Evolutionary conservation across 495 filamentous ascomycete species (phyloP).

Genomic region (Lasiosphaeria miniovina): DNA sequence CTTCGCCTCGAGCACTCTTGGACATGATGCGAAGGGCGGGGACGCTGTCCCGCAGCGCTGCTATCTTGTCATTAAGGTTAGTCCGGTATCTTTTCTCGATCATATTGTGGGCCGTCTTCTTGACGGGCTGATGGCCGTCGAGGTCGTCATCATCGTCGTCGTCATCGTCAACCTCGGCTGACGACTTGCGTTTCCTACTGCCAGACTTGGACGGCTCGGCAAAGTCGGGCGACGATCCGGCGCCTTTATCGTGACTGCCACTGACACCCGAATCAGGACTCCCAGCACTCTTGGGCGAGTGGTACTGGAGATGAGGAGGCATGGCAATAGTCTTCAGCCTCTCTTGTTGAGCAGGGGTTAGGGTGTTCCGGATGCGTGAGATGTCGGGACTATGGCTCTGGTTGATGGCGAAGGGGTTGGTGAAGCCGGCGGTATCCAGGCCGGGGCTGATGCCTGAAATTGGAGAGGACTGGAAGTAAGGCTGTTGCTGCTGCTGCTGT

Average conservation of each 20-base stretch:
- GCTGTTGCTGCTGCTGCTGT: slow-evolving; percentile 1
- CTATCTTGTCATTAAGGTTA: slow-evolving; percentile 96
- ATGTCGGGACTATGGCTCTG: slow-evolving; percentile 15
- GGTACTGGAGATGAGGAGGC: slow-evolving; percentile 53
- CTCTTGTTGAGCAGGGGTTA: slow-evolving; percentile 53
- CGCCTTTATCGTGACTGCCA: slow-evolving; percentile 35
- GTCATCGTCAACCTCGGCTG: slow-evolving; percentile 47
- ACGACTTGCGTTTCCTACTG: slow-evolving; percentile 63
- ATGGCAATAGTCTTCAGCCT: slow-evolving; percentile 54
- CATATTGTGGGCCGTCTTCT: slow-evolving; percentile 96
- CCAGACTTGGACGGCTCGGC: slow-evolving; percentile 45
- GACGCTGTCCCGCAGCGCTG: slow-evolving; percentile 82
- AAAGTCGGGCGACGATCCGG: slow-evolving; percentile 46
- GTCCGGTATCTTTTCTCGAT: slow-evolving; percentile 96
- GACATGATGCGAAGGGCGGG: slow-evolving; percentile 77
- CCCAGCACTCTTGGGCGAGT: slow-evolving; percentile 50
- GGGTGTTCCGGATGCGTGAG: slow-evolving; percentile 28
- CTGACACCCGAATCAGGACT: slow-evolving; percentile 45
- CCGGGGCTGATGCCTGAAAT: slow-evolving; percentile 13
- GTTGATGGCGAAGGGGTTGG: slow-evolving; percentile 12
- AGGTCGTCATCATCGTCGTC: slow-evolving; percentile 49
- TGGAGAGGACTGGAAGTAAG: slow-evolving; percentile 22
- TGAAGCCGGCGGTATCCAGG: slow-evolving; percentile 11
- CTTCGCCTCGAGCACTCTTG: slow-evolving; percentile 63
- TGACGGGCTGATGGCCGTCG: slow-evolving; percentile 69